Base-by-base conservation (phyloP, 1,284 basidiomycete species). In the Earliella scabrosa region DNA sequence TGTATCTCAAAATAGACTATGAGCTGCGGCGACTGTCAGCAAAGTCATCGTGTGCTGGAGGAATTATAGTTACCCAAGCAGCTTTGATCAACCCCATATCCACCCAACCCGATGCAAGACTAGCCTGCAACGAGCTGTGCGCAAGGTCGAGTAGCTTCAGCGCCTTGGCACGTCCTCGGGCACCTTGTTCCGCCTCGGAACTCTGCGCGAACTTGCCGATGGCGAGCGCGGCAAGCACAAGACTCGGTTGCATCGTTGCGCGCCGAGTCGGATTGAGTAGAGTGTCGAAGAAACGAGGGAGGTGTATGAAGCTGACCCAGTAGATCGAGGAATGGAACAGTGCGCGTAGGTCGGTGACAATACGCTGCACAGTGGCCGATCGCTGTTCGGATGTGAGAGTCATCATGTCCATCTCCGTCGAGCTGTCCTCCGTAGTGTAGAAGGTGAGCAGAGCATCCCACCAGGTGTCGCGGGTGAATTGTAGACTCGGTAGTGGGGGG, bases 231-330 rank as follows among this genome's bases (percentile, higher is more conserved):
- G 83, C 79, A 24, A 86, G 75, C 2, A 91, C 66, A 23, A 91
- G 70, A 58, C 82, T 81, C 2, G 89, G 90, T 63, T 91, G 89
- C 68, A 90, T 80, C 31, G 70, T 66, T 41, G 78, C 75, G 53
- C 88, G 73, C 41, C 73, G 74, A 9, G 60, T 58, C 13, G 85
- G 75, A 58, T 88, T 77, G 59, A 77, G 79, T 63, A 86, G 82
- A 27, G 76, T 79, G 46, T 72, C 73, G 61, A 87, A 83, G 71
- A 91, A 90, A 13, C 74, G 79, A 27, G 87, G 86, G 13, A 88
- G 73, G 64, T 90, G 83, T 65, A 90, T 78, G 68, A 89, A 90
- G 10, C 84, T 83, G 64, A 90, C 81, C 85, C 85, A 89, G 69
- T 86, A 83, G 54, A 82, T 82, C 20, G 85, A 84, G 18, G 75